phyloP scores from a whole-genome alignment of 495 filamentous ascomycete genomes.

The Schizothecium vesticola region DNA sequence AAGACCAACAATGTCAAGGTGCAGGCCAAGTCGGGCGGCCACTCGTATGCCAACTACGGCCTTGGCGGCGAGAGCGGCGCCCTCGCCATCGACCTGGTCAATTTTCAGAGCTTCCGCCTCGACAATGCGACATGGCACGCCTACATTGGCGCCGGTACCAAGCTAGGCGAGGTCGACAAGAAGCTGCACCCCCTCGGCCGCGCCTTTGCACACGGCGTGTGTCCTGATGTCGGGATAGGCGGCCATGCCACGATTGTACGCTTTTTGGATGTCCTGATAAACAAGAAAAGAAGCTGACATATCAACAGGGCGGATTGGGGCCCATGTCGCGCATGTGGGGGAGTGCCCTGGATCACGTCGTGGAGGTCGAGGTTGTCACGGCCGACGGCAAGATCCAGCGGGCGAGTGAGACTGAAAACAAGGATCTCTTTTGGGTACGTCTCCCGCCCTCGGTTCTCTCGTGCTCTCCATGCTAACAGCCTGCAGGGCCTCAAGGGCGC shows the following conservation, averaged over 20 bases:
- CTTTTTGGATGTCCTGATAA: background rate
- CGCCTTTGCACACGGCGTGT: conserved; percentile 64
- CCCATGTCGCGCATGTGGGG: conserved; percentile 55
- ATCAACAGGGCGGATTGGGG: conserved; percentile 44
- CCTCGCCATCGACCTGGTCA: conserved; percentile 53
- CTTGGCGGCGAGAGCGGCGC: conserved; percentile 51
- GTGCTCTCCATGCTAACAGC: conserved; percentile 10
- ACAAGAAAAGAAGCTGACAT: conserved; percentile 7
- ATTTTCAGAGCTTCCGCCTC: conserved; percentile 49
- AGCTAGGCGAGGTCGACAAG: conserved; percentile 55
- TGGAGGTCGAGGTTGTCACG: conserved; percentile 56
- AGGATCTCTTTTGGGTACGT: conserved; percentile 54
- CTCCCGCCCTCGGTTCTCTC: background rate
- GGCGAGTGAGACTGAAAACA: conserved; percentile 45
- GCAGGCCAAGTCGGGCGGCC: conserved; percentile 66
- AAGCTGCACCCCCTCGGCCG: conserved; percentile 57
- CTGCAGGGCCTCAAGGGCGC: conserved; percentile 52
- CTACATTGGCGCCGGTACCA: conserved; percentile 59
- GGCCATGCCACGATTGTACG: conserved; percentile 61
- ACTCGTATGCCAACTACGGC: conserved; percentile 53
- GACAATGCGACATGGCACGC: conserved; percentile 54
- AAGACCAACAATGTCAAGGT: conserved; percentile 50
- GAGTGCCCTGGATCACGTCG: conserved; percentile 45
- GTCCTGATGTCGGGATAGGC: conserved; percentile 59
- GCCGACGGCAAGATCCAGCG: conserved; percentile 52